Conservation (phyloP, 208 protist genomes). For the Angomonas ambiguus region DNA sequence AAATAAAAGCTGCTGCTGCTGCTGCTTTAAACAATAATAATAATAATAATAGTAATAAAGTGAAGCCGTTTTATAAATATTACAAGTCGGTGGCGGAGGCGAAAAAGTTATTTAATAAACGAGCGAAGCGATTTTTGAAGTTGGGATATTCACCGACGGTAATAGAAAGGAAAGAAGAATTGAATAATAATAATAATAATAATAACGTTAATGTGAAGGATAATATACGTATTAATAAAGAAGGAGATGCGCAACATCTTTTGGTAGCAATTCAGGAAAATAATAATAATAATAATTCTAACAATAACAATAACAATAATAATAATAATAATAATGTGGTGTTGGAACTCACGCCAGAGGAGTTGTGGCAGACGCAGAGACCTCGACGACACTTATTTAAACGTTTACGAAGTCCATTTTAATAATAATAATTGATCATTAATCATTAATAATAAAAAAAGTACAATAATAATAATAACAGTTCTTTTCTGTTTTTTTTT, state of each 20-base stretch:
- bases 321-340: neutral
- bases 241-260: neutral
- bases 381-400: neutral
- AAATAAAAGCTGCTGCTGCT: constrained; percentile 12
- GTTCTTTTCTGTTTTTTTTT: neutral
- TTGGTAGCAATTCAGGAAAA: neutral
- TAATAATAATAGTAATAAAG: constrained; percentile 1
- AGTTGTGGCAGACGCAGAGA: neutral
- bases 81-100: neutral
- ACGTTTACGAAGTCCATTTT: neutral
- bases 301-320: too few relatives aligned
- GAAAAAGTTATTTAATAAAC: neutral
- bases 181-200: neutral
- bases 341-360: neutral
- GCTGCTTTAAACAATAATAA: constrained; percentile 15
- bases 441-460: constrained; percentile 2
- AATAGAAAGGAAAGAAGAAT: neutral
- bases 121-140: neutral
- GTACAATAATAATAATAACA: constrained; percentile 1
- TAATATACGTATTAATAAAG: too few relatives aligned
- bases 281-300: too few relatives aligned
- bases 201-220: too few relatives aligned
- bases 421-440: neutral
- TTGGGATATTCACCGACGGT: neutral
- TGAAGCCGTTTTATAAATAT: neutral